Evolutionary conservation across 108 stramenopile genomes (phyloP).

Genomic region (Conticribra guillardii): DNA sequence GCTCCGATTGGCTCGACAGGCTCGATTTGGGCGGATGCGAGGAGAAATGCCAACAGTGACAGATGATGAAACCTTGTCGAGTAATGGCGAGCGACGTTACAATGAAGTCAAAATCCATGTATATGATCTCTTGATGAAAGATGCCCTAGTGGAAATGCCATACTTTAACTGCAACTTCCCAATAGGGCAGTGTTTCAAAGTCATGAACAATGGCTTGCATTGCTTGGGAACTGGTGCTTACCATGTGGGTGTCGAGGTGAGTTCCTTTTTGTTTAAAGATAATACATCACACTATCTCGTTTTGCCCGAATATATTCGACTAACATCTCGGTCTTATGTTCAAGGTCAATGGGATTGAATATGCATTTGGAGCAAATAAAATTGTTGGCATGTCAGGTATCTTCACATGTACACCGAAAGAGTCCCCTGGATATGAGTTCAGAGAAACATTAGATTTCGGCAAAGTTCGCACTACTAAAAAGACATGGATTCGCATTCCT

Average conservation of each 20-base stretch:
- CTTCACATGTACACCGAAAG: constrained; percentile 78
- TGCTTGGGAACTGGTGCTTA: constrained; percentile 82
- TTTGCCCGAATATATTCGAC: not conserved
- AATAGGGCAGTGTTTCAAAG: constrained; percentile 72
- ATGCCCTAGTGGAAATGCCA: constrained; percentile 65
- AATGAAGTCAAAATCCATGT: constrained; percentile 61
- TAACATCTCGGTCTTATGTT: not conserved
- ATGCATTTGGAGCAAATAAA: constrained; percentile 75
- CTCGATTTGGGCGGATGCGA: constrained; percentile 18
- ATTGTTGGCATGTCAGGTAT: constrained; percentile 74
- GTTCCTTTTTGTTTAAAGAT: not conserved
- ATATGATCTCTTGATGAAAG: constrained; percentile 71
- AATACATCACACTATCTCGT: not conserved
- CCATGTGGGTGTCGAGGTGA: constrained; percentile 82
- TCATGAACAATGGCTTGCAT: constrained; percentile 71
- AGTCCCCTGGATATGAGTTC: constrained; percentile 77
- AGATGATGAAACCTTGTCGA: not conserved
- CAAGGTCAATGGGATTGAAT: constrained; percentile 78
- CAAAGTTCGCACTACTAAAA: constrained; percentile 45
- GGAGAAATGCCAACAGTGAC: not conserved
- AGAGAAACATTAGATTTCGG: constrained; percentile 79
- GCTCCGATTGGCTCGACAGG: constrained; percentile 33
- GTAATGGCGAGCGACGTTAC: constrained; percentile 13
- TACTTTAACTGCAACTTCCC: constrained; percentile 74
- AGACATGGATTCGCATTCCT: constrained; percentile 46